Evolutionary conservation across 1,139 yeast species (phyloP).

Genomic region (Geotrichum fermentans): DNA sequence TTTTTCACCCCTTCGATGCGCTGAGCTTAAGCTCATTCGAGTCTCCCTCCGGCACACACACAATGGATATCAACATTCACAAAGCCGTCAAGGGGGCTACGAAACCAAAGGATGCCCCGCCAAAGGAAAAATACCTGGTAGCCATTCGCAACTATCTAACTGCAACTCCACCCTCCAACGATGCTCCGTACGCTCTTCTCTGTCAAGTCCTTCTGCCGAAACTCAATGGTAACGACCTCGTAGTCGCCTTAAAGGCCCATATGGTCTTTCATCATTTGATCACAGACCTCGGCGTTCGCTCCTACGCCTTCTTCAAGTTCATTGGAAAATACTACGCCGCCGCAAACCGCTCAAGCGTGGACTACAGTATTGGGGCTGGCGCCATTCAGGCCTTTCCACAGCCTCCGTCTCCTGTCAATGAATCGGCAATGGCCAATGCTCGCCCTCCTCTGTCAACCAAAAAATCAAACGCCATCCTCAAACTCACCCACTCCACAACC

Average conservation of each 20-base stretch:
- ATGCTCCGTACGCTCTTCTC: conserved; percentile 18
- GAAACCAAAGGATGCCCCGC: conserved; percentile 24
- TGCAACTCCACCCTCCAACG: conserved; percentile 19
- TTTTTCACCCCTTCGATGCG: neutral
- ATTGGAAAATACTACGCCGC: conserved; percentile 16
- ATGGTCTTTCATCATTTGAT: conserved; percentile 26
- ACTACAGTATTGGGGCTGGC: conserved; percentile 16
- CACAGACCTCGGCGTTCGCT: conserved; percentile 22
- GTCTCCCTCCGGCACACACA: neutral
- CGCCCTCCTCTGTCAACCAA: neutral
- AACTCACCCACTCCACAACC: neutral
- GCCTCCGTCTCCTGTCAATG: conserved; percentile 4
- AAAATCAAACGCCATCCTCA: neutral
- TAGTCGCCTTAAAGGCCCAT: conserved; percentile 27
- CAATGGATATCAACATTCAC: conserved; percentile 7
- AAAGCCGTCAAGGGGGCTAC: conserved; percentile 26
- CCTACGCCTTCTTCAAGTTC: conserved; percentile 18
- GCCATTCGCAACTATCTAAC: conserved; percentile 22
- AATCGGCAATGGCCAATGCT: neutral
- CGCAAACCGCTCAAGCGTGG: conserved; percentile 21
- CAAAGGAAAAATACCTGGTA: conserved; percentile 25
- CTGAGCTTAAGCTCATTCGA: too few relatives aligned
- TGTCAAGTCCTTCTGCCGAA: conserved; percentile 22
- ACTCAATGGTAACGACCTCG: conserved; percentile 18
- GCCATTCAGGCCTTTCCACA: conserved; percentile 16